Conservation (phyloP, 169 alveolate genomes). For the Eimeria falciformis region DNA sequence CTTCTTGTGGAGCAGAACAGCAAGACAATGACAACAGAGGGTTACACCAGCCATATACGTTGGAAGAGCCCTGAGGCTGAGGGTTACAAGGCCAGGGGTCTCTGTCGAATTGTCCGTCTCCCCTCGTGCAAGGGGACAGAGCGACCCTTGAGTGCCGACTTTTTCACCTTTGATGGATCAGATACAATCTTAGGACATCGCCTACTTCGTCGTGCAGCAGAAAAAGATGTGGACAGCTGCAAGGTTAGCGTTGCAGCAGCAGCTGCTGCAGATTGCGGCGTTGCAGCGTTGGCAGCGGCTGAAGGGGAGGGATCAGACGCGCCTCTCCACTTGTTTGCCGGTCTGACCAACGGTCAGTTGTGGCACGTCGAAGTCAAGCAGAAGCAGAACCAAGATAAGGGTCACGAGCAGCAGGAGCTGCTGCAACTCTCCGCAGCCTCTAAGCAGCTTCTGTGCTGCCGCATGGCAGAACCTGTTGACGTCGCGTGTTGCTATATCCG, state of each 20-base stretch:
- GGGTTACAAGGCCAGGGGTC: slow-evolving; percentile 2
- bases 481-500: slow-evolving; percentile 46
- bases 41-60: neutral
- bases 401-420: neutral
- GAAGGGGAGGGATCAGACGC: slow-evolving; percentile 35
- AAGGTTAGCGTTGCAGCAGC: slow-evolving; percentile 47
- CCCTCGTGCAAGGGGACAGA: neutral
- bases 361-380: slow-evolving; percentile 48
- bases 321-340: slow-evolving; percentile 50
- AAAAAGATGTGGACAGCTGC: slow-evolving; percentile 44
- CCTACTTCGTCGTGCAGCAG: neutral
- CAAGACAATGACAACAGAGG: slow-evolving; percentile 7
- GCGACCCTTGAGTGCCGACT: neutral
- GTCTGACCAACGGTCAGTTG: slow-evolving; percentile 58
- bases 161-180: slow-evolving; percentile 44
- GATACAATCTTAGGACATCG: slow-evolving; percentile 38
- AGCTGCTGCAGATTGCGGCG: slow-evolving; percentile 59
- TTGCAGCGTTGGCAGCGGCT: slow-evolving; percentile 59
- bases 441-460: slow-evolving; percentile 60
- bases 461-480: slow-evolving; percentile 62
- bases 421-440: slow-evolving; percentile 21
- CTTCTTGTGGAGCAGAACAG: too few relatives aligned
- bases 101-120: slow-evolving; percentile 42
- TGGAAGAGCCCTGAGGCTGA: neutral
- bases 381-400: slow-evolving; percentile 8